Evolutionary conservation across 306 rosid genomes (phyloP), one percentile per base, ranked within the genome.

Genomic region (Corylus americana): DNA sequence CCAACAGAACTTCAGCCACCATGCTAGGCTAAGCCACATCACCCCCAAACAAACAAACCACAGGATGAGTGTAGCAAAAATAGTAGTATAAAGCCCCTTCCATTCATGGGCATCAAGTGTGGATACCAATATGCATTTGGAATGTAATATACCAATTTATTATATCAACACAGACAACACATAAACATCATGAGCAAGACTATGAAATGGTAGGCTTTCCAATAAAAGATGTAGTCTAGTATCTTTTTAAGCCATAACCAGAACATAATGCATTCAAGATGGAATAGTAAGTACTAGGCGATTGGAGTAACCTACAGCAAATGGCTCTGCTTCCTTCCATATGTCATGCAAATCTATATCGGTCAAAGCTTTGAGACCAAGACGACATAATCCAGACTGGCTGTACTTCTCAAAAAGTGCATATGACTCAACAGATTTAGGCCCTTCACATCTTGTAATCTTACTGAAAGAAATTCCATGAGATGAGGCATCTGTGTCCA

Each of bases 301-400:
- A 74, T 73, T 55, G 77, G 74, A 53, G 82, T 42, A 66, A 88
- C 93, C 4, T 88, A 92, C 98, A 50, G 75, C 29, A 82, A 81
- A 88, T 69, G 92, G 92, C 77, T 90, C 88, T 45, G 86, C 89
- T 88, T 91, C 91, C 84, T 80, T 82, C 99, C 99, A 95, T 80
- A 82, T 85, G 79, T 70, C 84, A 77, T 75, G 77, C 61, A 85
- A 85, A 80, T 89, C 84, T 71, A 80, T 77, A 70, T 87, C 87
- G 77, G 74, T 75, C 78, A 74, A 84, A 69, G 83, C 80, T 81
- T 85, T 11, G 44, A 91, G 87, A 76, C 94, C 94, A 78, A 90
- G 96, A 74, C 78, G 93, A 81, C 82, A 77, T 75, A 93, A 74
- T 77, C 94, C 99, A 80, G 98, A 86, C 55, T 74, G 78, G 79